These are phyloP conservation scores for Athelia psychrophila DNA, from an alignment of 1,284 basidiomycete genomes.

Conservation along the genomic window DNA sequence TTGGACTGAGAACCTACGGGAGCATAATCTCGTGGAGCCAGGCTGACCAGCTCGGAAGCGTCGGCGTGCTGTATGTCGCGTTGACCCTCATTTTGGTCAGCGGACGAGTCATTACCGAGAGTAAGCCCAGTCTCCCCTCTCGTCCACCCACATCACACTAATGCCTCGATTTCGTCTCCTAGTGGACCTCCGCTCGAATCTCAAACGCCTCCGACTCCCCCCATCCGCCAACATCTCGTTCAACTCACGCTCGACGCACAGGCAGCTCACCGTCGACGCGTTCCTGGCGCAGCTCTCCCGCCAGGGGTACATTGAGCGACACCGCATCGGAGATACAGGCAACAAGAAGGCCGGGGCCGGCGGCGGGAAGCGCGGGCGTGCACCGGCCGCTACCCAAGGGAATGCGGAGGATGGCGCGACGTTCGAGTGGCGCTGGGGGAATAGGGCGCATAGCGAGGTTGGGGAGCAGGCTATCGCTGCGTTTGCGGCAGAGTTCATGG, in stretches of 20 bases:
- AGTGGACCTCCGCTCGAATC: slow-evolving; percentile 57
- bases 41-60: slow-evolving; percentile 56
- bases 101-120: slow-evolving; percentile 61
- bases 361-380: slow-evolving; percentile 52
- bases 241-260: slow-evolving; percentile 46
- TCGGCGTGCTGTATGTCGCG: slow-evolving; percentile 68
- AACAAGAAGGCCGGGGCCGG: slow-evolving; percentile 27
- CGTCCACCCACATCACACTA: slow-evolving; percentile 1
- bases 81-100: slow-evolving; percentile 71
- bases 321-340: slow-evolving; percentile 40
- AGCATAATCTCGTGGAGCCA: slow-evolving; percentile 68
- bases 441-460: slow-evolving; percentile 68
- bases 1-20: slow-evolving; percentile 43
- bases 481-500: slow-evolving; percentile 78
- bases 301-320: slow-evolving; percentile 67
- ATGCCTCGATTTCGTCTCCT: slow-evolving; percentile 11
- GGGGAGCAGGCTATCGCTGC: slow-evolving; percentile 62
- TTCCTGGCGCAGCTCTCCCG: slow-evolving; percentile 56
- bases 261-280: slow-evolving; percentile 47
- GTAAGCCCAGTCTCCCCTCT: slow-evolving; percentile 35
- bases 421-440: slow-evolving; percentile 79
- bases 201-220: slow-evolving; percentile 61
- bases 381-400: slow-evolving; percentile 35
- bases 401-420: slow-evolving; percentile 48
- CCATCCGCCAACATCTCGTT: slow-evolving; percentile 40